phyloP scores from a whole-genome alignment of 2,329 filamentous ascomycete genomes.

The Cadophora sp. region DNA sequence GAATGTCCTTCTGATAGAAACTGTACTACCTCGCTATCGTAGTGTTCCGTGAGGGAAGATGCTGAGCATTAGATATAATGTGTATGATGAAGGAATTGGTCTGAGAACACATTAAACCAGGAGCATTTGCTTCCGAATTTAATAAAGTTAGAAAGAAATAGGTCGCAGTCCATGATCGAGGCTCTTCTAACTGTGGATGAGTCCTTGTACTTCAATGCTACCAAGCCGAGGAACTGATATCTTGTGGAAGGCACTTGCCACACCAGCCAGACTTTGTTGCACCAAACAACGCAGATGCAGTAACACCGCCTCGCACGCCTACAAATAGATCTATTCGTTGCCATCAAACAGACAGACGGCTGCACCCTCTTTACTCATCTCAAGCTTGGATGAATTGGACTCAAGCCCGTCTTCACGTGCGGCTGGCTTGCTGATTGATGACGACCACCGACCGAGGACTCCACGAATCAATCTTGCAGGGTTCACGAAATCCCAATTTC shows the following conservation, averaged over 20 bases:
- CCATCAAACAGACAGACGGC: neutral
- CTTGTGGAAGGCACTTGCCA: neutral
- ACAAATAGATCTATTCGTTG: neutral
- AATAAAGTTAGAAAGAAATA: neutral
- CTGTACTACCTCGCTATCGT: neutral
- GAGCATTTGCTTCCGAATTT: too few species aligned
- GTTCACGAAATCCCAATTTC: slow-evolving; percentile 21
- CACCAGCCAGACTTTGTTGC: neutral
- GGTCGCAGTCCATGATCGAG: neutral
- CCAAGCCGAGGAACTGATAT: slow-evolving; percentile 13
- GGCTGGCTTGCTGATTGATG: neutral
- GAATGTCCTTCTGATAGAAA: slow-evolving; percentile 7
- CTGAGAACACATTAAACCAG: neutral
- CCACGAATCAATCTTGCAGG: slow-evolving; percentile 16
- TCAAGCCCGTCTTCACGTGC: slow-evolving; percentile 26
- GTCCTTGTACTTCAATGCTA: neutral
- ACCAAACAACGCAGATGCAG: neutral
- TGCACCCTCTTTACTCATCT: neutral
- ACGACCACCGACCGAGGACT: slow-evolving; percentile 19
- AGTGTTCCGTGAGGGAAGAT: neutral
- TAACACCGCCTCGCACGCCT: neutral
- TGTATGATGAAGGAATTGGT: neutral
- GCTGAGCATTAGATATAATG: too few species aligned
- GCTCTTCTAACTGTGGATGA: neutral
- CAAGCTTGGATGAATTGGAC: slow-evolving; percentile 3